phyloP scores from a whole-genome alignment of 148 eudicot species.

The Rhododendron vialii region DNA sequence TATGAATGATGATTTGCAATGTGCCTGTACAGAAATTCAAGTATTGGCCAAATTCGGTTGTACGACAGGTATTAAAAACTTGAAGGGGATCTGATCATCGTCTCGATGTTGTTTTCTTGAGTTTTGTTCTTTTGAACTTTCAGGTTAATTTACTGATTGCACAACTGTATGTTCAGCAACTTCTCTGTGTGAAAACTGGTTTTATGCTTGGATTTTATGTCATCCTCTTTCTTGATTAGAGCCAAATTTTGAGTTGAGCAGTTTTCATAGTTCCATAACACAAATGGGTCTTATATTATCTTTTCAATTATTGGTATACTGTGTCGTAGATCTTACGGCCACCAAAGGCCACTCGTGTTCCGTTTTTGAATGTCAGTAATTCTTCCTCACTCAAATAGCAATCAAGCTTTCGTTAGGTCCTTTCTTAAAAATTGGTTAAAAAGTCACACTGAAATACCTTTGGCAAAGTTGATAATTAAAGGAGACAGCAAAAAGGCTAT shows the following conservation, averaged over 20 bases:
- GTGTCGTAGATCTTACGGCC: not conserved
- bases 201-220: not conserved
- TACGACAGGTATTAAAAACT: slow-evolving; percentile 6
- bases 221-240: not conserved
- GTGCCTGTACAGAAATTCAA: slow-evolving; percentile 2
- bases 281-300: not conserved
- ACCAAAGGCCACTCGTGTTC: not conserved
- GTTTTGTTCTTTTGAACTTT: not conserved
- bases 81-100: not conserved
- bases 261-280: not conserved
- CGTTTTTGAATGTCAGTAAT: not conserved
- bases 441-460: not conserved
- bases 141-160: not conserved
- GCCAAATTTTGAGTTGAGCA: not conserved
- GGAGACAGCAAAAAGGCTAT: not conserved
- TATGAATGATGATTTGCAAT: slow-evolving; percentile 33
- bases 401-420: not conserved
- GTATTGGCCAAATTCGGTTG: slow-evolving; percentile 4
- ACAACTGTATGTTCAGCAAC: not conserved
- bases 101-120: not conserved
- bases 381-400: not conserved
- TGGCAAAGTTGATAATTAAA: not conserved
- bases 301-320: not conserved
- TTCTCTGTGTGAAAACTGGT: slow-evolving; percentile 7
- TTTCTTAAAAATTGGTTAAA: not conserved